Evolutionary conservation across 495 filamentous ascomycete genomes (phyloP), one percentile per base, ranked within the genome.

Genomic region (Xylaria nigripes): DNA sequence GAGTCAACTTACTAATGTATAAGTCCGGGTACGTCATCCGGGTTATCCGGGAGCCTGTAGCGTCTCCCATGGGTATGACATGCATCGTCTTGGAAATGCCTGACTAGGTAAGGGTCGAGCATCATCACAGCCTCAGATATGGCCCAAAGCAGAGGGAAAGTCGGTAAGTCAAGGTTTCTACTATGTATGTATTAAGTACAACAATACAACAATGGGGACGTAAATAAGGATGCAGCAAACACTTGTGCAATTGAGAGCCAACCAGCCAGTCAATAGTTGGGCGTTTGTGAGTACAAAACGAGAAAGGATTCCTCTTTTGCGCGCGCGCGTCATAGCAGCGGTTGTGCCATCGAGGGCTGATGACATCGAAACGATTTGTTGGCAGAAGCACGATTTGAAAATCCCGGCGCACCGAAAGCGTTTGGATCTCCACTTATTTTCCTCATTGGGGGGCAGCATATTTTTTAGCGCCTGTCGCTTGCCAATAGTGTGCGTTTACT

Each of bases 1-100:
- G 16, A 25, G 36, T 1, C 21, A 2, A 5, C 10, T 29, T 15
- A 21, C 44, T 38, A 19, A 32, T 30, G 2, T 10, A 40, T 5
- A 40, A 22, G 3, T 13, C 32, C 32, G 2, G 32, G 19, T 55
- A 55, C 46, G 53, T 55, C 53, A 55, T 55, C 53, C 53, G 53
- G 41, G 19, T 41, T 19, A 50, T 36, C 53, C 53, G 53, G 21
- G 22, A 2, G 2, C 19, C n/a, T 30, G 27, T 30, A 10, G 27
- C 4, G 10, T 30, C 10, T 30, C 5, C 10, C 27, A 30, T 5
- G 27, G 10, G 32, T 36, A 36, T 36, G 32, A 45, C 23, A 25
- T 45, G 15, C 36, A 16, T 18, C 3, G 4, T 22, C 18, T 44
- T 22, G 5, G 36, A 5, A 19, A 41, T 41, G 18, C 5, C 36